Conservation (phyloP, 495 filamentous ascomycete species). For the Penicillium dipodomyicola region DNA sequence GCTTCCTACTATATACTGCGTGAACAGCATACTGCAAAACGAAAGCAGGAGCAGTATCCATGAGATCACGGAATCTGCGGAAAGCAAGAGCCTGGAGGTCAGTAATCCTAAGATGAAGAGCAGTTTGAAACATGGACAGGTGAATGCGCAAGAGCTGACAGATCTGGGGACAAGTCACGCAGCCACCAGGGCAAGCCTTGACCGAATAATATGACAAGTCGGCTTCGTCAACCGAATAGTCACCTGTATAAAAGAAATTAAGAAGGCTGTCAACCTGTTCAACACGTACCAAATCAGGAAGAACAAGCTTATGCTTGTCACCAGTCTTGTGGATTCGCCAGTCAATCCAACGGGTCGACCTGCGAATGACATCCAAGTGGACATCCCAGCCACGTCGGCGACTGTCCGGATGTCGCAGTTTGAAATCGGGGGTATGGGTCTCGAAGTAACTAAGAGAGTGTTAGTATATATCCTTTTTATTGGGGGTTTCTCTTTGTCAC, state of each 20-base stretch:
- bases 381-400: background rate
- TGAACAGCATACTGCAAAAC: constrained; percentile 1
- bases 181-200: background rate
- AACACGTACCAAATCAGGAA: background rate
- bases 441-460: background rate
- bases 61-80: constrained; percentile 5
- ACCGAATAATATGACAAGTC: background rate
- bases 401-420: background rate
- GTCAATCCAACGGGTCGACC: constrained; percentile 3
- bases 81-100: constrained; percentile 9
- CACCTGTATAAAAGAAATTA: constrained; percentile 12
- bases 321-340: background rate
- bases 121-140: constrained; percentile 3
- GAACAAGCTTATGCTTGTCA: background rate
- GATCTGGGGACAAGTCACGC: constrained; percentile 5
- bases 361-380: constrained; percentile 1
- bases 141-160: constrained; percentile 2
- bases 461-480: background rate
- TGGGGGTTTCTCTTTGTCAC: background rate
- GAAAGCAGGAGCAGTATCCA: background rate
- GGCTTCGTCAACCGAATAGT: background rate
- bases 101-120: constrained; percentile 1
- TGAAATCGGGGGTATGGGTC: background rate
- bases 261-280: background rate
- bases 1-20: background rate